Conservation (phyloP, 2,329 filamentous ascomycete genomes). For the Byssochlamys sp. region DNA sequence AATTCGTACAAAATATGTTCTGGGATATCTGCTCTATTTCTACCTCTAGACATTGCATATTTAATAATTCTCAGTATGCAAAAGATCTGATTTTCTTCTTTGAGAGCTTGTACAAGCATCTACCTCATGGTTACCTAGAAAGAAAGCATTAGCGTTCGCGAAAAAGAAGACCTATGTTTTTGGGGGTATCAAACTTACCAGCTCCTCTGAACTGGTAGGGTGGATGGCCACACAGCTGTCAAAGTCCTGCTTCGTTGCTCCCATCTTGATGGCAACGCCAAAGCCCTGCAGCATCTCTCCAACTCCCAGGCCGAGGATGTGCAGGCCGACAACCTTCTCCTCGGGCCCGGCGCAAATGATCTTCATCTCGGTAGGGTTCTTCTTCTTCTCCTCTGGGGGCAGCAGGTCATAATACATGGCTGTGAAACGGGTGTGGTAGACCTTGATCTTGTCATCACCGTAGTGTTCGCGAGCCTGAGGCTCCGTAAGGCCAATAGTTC, state of each 20-base stretch:
- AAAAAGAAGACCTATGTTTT: neutral
- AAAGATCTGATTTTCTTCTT: neutral
- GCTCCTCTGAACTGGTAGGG: constrained; percentile 65
- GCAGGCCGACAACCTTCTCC: constrained; percentile 43
- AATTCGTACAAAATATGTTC: neutral
- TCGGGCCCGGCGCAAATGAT: constrained; percentile 40
- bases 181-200: constrained; percentile 46
- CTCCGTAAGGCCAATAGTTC: constrained; percentile 42
- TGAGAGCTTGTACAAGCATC: neutral
- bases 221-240: constrained; percentile 68
- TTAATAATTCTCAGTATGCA: neutral
- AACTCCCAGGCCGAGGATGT: constrained; percentile 39
- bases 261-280: constrained; percentile 70
- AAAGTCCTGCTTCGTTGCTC: constrained; percentile 67
- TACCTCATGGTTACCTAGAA: neutral
- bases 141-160: neutral
- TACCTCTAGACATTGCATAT: neutral
- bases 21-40: neutral
- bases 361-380: constrained; percentile 44
- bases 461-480: constrained; percentile 39
- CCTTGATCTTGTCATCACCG: constrained; percentile 42
- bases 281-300: constrained; percentile 67
- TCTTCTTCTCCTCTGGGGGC: constrained; percentile 39
- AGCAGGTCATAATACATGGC: constrained; percentile 42
- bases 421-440: constrained; percentile 42